These are phyloP conservation scores for Ophiocordyceps camponoti-leonardi DNA, from an alignment of 2,329 filamentous ascomycete species.

Conservation along the genomic window DNA sequence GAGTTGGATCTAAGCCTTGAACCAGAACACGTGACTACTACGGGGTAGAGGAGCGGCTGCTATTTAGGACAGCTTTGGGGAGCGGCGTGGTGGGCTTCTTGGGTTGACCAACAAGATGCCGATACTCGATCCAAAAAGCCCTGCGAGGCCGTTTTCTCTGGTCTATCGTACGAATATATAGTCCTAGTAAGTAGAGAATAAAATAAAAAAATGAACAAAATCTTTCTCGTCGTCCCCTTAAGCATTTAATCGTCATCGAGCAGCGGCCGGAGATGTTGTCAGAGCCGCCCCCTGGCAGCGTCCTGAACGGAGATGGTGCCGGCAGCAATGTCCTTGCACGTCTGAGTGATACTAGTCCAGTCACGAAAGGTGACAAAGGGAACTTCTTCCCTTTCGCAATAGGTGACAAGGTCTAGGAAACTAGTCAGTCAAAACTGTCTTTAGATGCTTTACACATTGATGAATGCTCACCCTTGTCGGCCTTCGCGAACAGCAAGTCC, in stretches of 20 bases:
- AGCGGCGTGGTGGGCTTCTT: too few relatives aligned
- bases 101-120: too few relatives aligned
- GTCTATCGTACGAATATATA: too few relatives aligned
- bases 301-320: slow-evolving; percentile 55
- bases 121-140: too few relatives aligned
- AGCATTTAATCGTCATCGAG: slow-evolving; percentile 39
- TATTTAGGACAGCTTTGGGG: too few relatives aligned
- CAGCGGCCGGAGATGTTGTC: slow-evolving; percentile 17
- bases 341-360: slow-evolving; percentile 63
- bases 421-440: slow-evolving; percentile 3
- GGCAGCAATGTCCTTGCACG: slow-evolving; percentile 59
- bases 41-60: too few relatives aligned
- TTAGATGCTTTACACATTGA: background rate
- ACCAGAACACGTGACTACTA: too few relatives aligned
- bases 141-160: too few relatives aligned
- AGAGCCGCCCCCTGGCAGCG: slow-evolving; percentile 37
- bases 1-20: too few relatives aligned
- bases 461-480: slow-evolving; percentile 50
- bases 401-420: slow-evolving; percentile 59
- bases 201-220: too few relatives aligned
- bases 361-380: slow-evolving; percentile 79
- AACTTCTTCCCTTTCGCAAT: slow-evolving; percentile 68
- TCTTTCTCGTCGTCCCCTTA: background rate
- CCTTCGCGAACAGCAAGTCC: slow-evolving; percentile 85
- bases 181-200: too few relatives aligned